A percentile compares a stretch with the other conserved stretches of the same genome.
Evolutionary conservation across 2,329 filamentous ascomycete genomes (phyloP).

Genomic region (Clarireedia homoeocarpa): DNA sequence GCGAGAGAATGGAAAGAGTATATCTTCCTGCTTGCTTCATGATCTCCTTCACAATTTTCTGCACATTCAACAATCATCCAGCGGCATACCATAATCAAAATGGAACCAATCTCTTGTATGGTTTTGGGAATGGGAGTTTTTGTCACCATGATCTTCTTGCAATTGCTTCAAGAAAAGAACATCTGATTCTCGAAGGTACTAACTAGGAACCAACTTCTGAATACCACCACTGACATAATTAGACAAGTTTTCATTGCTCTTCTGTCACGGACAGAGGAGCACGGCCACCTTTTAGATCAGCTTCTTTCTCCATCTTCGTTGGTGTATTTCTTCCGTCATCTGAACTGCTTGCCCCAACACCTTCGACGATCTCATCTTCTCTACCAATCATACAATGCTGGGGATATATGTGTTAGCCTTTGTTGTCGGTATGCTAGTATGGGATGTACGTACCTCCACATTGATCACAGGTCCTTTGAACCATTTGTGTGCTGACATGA

Average conservation of each 20-base stretch:
- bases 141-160: constrained; percentile 7
- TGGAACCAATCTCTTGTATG: constrained; percentile 10
- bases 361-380: constrained; percentile 19
- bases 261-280: neutral
- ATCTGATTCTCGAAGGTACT: neutral
- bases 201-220: neutral
- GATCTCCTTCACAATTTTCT: neutral
- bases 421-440: neutral
- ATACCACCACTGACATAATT: neutral
- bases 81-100: neutral
- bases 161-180: constrained; percentile 8
- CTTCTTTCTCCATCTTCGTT: constrained; percentile 13
- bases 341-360: constrained; percentile 17
- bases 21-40: constrained; percentile 1
- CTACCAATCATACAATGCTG: constrained; percentile 27
- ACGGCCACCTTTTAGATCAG: constrained; percentile 1
- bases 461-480: constrained; percentile 60
- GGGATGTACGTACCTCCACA: constrained; percentile 34
- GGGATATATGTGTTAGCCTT: constrained; percentile 11
- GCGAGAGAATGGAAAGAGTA: neutral
- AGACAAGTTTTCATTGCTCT: neutral
- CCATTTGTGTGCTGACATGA: constrained; percentile 53
- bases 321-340: constrained; percentile 11
- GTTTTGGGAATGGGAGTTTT: constrained; percentile 9
- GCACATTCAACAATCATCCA: neutral